Evolutionary conservation across 495 filamentous ascomycete species (phyloP).

Genomic region (Amphirosellinia nigrospora): DNA sequence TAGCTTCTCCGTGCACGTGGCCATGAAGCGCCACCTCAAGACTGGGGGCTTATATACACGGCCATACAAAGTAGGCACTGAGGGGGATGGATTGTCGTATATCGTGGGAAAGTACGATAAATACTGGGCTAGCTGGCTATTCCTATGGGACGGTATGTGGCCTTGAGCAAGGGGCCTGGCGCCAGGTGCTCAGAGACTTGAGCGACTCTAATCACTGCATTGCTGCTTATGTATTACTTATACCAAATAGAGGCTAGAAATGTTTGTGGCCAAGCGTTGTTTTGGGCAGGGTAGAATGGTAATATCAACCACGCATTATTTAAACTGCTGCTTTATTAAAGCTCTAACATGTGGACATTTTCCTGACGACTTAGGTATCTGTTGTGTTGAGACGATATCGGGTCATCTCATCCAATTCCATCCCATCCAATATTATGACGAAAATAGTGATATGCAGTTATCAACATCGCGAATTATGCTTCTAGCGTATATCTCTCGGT

Average conservation of each 20-base stretch:
- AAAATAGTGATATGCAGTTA: not conserved
- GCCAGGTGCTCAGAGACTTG: not conserved
- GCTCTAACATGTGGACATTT: not conserved
- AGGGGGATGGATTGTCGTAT: slow-evolving; percentile 51
- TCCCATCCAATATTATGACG: no score
- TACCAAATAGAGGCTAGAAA: slow-evolving; percentile 13
- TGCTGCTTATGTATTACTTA: slow-evolving; percentile 12
- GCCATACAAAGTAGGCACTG: slow-evolving; percentile 51
- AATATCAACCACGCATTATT: not conserved
- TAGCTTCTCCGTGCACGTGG: slow-evolving; percentile 55
- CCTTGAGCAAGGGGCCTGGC: slow-evolving; percentile 35
- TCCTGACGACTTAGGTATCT: not conserved
- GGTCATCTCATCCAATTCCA: no score
- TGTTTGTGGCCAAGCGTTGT: not conserved
- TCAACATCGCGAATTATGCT: slow-evolving; percentile 4
- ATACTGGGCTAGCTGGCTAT: slow-evolving; percentile 55
- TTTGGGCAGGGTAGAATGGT: not conserved
- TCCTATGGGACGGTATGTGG: slow-evolving; percentile 56
- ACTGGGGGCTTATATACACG: slow-evolving; percentile 47
- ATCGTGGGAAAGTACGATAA: slow-evolving; percentile 49
- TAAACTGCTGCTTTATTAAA: not conserved
- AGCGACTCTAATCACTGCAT: not conserved
- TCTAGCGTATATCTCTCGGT: not conserved
- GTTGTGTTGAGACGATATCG: not conserved
- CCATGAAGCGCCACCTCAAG: slow-evolving; percentile 50